A percentile compares a stretch with the other conserved stretches of the same genome.
phyloP scores from a whole-genome alignment of 2,329 filamentous ascomycete genomes.

The Onygena corvina region DNA sequence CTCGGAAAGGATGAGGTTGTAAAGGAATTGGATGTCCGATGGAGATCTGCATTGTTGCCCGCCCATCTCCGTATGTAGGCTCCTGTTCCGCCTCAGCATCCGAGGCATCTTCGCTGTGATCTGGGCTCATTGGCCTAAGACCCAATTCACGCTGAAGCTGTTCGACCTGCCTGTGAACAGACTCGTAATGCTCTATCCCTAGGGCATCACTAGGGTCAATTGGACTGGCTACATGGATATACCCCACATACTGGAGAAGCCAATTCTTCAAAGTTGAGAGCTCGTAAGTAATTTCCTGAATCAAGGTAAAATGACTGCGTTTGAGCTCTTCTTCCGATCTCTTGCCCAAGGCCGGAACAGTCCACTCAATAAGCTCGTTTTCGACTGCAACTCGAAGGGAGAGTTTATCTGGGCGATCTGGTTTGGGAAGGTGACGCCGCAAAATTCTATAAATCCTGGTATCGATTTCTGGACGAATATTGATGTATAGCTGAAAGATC shows the following conservation, averaged over 20 bases:
- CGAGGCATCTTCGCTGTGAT: neutral
- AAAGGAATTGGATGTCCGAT: slow-evolving; percentile 13
- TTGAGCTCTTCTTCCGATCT: slow-evolving; percentile 30
- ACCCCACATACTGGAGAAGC: slow-evolving; percentile 25
- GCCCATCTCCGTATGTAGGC: neutral
- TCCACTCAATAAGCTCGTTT: slow-evolving; percentile 35
- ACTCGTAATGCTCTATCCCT: slow-evolving; percentile 21
- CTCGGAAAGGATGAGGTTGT: slow-evolving; percentile 11
- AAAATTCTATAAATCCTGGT: slow-evolving; percentile 31
- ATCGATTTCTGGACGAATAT: slow-evolving; percentile 29
- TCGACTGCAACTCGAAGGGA: slow-evolving; percentile 34
- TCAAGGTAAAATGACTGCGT: slow-evolving; percentile 27
- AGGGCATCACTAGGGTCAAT: slow-evolving; percentile 14
- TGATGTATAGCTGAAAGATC: slow-evolving; percentile 27
- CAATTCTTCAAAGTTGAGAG: slow-evolving; percentile 23
- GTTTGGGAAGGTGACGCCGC: slow-evolving; percentile 32
- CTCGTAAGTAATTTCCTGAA: slow-evolving; percentile 30
- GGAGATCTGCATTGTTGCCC: neutral
- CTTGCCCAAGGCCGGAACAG: slow-evolving; percentile 30
- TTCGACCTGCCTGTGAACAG: slow-evolving; percentile 23
- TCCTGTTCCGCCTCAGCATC: neutral
- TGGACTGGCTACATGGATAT: slow-evolving; percentile 15
- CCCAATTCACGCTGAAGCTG: slow-evolving; percentile 18
- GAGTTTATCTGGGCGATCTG: slow-evolving; percentile 30
- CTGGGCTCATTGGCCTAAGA: neutral